Percentiles rank a stretch among this genome's conserved stretches.
phyloP scores from a whole-genome alignment of 495 filamentous ascomycete genomes.

The Penicillium arizonense region DNA sequence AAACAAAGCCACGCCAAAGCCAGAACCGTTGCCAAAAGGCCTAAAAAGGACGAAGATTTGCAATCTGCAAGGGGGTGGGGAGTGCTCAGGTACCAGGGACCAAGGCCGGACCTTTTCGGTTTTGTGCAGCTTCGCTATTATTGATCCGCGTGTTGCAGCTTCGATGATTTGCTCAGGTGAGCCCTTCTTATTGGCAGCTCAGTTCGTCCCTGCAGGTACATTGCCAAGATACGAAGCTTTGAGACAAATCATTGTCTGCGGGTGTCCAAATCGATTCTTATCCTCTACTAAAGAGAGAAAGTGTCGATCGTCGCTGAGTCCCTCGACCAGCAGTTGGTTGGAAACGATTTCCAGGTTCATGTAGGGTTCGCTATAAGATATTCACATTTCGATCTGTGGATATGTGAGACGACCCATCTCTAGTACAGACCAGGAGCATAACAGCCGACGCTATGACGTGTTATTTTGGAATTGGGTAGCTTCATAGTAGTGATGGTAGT shows the following conservation, averaged over 20 bases:
- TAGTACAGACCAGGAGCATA: too few relatives aligned
- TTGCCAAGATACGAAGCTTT: neutral
- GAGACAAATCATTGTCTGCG: constrained; percentile 8
- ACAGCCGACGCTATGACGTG: too few relatives aligned
- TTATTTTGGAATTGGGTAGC: too few relatives aligned
- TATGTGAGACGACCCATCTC: too few relatives aligned
- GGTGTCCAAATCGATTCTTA: neutral
- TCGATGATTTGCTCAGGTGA: neutral
- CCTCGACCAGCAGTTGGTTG: too few relatives aligned
- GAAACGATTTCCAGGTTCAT: too few relatives aligned
- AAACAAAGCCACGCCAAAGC: neutral
- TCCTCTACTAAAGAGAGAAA: neutral
- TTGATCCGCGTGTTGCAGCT: constrained; percentile 1
- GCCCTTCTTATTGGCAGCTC: constrained; percentile 1
- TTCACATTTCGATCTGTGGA: too few relatives aligned
- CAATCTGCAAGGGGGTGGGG: constrained; percentile 22
- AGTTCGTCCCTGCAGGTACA: constrained; percentile 2
- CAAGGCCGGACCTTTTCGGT: neutral
- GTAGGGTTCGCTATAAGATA: too few relatives aligned
- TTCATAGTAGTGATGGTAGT: too few relatives aligned
- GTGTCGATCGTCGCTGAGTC: too few relatives aligned
- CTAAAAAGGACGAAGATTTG: too few relatives aligned
- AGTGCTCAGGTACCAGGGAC: constrained; percentile 2
- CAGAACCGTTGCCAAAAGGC: too few relatives aligned
- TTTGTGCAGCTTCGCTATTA: constrained; percentile 3